These are phyloP conservation scores for Rhododendron griersonianum DNA, from an alignment of 148 eudicot genomes.

Conservation along the genomic window DNA sequence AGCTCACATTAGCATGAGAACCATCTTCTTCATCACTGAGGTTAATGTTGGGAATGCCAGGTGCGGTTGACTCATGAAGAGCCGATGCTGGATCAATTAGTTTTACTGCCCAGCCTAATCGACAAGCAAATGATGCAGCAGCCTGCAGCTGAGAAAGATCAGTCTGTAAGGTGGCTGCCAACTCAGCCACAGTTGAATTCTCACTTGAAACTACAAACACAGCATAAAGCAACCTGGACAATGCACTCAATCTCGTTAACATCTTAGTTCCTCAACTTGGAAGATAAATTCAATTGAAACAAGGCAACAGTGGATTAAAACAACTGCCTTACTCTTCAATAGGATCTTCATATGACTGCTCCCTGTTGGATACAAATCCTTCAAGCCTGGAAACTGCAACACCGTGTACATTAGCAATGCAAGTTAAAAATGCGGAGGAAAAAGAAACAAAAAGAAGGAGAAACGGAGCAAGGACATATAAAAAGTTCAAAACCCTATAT, in stretches of 20 bases:
- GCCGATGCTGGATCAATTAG: conserved; percentile 80
- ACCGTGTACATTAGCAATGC: conserved; percentile 31
- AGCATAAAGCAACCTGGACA: conserved; percentile 86
- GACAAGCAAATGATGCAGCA: conserved; percentile 98
- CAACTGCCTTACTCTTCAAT: conserved; percentile 86
- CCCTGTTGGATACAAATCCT: conserved; percentile 98
- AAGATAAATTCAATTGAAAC: conserved; percentile 10
- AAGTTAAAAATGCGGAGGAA: background rate
- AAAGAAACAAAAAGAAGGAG: background rate
- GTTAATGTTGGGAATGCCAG: conserved; percentile 34
- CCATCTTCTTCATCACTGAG: conserved; percentile 78
- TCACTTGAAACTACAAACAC: conserved; percentile 98
- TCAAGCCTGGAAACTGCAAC: conserved; percentile 96
- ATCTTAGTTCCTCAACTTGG: conserved; percentile 8
- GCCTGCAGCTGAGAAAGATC: conserved; percentile 30
- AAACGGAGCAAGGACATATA: background rate
- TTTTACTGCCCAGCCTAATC: conserved; percentile 96
- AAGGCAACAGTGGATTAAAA: conserved; percentile 10
- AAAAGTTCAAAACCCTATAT: background rate
- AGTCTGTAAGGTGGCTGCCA: conserved; percentile 90
- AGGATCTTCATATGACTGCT: conserved; percentile 97
- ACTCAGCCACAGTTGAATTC: conserved; percentile 92
- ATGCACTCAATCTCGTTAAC: conserved; percentile 13
- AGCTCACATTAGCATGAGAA: conserved; percentile 47
- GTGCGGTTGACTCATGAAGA: conserved; percentile 62